Evolutionary conservation across 768 basidiomycete genomes (phyloP).

Genomic region (Psilocybe tampanensis): DNA sequence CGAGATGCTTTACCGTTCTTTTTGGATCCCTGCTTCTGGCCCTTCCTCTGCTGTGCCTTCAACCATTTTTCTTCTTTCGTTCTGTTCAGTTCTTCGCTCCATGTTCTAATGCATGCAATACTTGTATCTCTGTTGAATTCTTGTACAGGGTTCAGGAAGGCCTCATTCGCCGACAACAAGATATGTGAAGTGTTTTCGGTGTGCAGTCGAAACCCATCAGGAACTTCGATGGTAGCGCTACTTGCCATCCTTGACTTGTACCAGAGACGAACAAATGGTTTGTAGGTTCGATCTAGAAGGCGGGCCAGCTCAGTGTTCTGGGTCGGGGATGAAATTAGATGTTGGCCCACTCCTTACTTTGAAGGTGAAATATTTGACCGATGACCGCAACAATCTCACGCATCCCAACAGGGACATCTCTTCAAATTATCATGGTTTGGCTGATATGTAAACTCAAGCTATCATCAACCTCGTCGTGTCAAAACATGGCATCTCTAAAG

Average conservation of each 20-base stretch:
- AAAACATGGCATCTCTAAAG: too few species aligned
- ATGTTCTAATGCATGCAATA: conserved; percentile 86
- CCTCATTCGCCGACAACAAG: conserved; percentile 77
- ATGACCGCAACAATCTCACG: conserved; percentile 4
- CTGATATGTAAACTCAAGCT: too few species aligned
- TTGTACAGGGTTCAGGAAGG: conserved; percentile 96
- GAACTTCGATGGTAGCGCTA: conserved; percentile 40
- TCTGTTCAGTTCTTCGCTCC: conserved; percentile 75
- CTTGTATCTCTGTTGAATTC: conserved; percentile 97
- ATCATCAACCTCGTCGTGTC: too few species aligned
- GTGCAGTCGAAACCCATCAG: conserved; percentile 78
- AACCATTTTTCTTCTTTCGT: conserved; percentile 66
- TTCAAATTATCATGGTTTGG: background rate
- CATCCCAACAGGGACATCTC: background rate
- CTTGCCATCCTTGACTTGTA: conserved; percentile 22
- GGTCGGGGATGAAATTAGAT: background rate
- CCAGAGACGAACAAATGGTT: conserved; percentile 8
- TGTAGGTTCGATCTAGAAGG: conserved; percentile 3
- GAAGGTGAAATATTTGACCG: background rate
- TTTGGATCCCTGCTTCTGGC: conserved; percentile 22
- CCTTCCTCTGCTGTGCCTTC: conserved; percentile 50
- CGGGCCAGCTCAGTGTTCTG: conserved; percentile 12
- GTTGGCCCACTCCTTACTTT: background rate
- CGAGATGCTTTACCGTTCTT: conserved; percentile 26
- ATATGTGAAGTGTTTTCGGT: conserved; percentile 83